Base-by-base conservation (phyloP, 805 yeast species). In the Yarrowia phangngaensis region DNA sequence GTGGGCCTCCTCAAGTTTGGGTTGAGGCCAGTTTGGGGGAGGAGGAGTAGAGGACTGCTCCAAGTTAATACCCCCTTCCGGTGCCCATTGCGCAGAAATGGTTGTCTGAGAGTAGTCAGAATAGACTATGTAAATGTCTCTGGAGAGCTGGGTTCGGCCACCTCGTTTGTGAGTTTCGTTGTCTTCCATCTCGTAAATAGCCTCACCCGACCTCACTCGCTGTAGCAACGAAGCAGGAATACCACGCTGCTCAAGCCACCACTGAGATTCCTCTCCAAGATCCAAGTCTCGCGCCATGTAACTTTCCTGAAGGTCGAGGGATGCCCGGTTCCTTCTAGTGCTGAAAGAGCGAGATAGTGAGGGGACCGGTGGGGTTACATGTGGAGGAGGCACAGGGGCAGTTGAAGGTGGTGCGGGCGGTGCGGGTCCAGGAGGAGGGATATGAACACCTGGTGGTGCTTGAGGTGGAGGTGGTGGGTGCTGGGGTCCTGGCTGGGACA, bases 121-220 rank as follows among this genome's bases (percentile, higher is more conserved):
- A 63, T 79, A 81, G 30, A 88, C 64, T 11, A 87, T 70, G 60
- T 85, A 86, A 55, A 83, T 79, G 54, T 82, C 88, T 48, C 82
- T 71, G 54, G 75, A 69, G 4, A 70, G 65, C 47, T 67, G 53
- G 6, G 73, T 65, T 31, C 78, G 67, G 17, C 76, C 76, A 9
- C 77, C 76, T 55, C 95, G 75, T 58, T 82, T 84, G 11, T 55
- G 55, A 6, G 81, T 66, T 11, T 60, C 59, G 51, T 72, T 68
- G 20, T 77, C 75, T 51, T 87, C 95, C 16, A 79, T 73, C 61
- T 87, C 95, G 61, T 64, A 78, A 13, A 76, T 68, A 22, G 80
- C 60, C 15, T 80, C 83, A 31, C 63, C 75, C 74, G 15, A 66
- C 63, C 41, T 66, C 62, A 12, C 68, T 64, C 41, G 66, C 23